A percentile compares a stretch with the other conserved stretches of the same genome.
These are phyloP conservation scores for Paracoccidioides brasiliensis DNA, from an alignment of 2,329 filamentous ascomycete genomes.

Conservation along the genomic window DNA sequence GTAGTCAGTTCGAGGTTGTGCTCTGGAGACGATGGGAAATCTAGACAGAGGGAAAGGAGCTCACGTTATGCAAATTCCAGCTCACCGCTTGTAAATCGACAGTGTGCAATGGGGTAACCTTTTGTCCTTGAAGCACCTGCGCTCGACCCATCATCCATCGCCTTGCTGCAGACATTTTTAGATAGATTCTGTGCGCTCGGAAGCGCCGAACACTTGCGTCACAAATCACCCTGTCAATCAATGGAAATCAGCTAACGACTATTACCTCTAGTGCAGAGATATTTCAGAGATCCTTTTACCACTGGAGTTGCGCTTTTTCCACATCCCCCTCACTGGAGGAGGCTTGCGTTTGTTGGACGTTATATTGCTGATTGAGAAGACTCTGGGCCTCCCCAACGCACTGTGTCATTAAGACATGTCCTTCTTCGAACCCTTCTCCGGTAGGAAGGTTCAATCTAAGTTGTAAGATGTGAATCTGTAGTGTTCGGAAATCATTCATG, in stretches of 20 bases:
- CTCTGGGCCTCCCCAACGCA: slow-evolving; percentile 42
- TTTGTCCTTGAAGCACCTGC: slow-evolving; percentile 39
- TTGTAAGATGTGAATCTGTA: slow-evolving; percentile 46
- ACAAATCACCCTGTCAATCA: slow-evolving; percentile 40
- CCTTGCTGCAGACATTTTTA: slow-evolving; percentile 44
- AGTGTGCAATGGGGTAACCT: slow-evolving; percentile 35
- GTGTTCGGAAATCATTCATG: slow-evolving; percentile 50
- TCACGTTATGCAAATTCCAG: slow-evolving; percentile 36
- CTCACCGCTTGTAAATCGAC: slow-evolving; percentile 38
- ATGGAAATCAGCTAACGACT: slow-evolving; percentile 7
- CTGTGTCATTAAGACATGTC: slow-evolving; percentile 45
- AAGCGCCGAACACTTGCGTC: slow-evolving; percentile 49
- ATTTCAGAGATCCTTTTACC: slow-evolving; percentile 29
- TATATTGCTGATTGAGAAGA: slow-evolving; percentile 42
- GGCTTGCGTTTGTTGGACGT: slow-evolving; percentile 27
- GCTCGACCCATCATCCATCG: slow-evolving; percentile 45
- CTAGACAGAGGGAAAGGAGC: slow-evolving; percentile 12
- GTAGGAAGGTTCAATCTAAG: slow-evolving; percentile 39
- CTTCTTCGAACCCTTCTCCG: slow-evolving; percentile 46
- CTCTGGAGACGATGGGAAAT: background rate
- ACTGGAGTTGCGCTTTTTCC: slow-evolving; percentile 43
- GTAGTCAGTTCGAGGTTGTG: background rate
- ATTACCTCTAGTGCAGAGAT: background rate
- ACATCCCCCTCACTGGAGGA: slow-evolving; percentile 37
- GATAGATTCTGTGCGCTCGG: slow-evolving; percentile 48